Percentiles rank a stretch among this genome's conserved stretches.
Evolutionary conservation across 148 eudicot species (phyloP).

Genomic region (Pouteria glomerata): DNA sequence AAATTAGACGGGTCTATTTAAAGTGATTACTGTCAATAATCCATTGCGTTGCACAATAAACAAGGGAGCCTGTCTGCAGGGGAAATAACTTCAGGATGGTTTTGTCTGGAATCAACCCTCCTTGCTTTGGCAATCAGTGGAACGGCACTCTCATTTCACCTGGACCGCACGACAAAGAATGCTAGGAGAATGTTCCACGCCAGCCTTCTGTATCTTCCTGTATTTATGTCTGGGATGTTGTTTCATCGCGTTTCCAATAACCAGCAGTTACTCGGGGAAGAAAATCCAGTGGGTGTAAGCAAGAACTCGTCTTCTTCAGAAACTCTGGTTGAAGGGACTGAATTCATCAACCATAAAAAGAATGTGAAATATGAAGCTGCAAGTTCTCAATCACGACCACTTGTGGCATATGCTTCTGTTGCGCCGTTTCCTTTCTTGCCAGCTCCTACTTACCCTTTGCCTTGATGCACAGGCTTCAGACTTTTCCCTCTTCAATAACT

Average conservation of each 20-base stretch:
- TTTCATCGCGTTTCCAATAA: conserved; percentile 63
- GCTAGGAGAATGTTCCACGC: conserved; percentile 94
- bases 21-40: not conserved
- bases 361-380: conserved; percentile 13
- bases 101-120: conserved; percentile 77
- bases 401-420: conserved; percentile 87
- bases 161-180: conserved; percentile 58
- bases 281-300: conserved; percentile 12
- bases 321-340: conserved; percentile 12
- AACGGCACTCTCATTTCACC: conserved; percentile 65
- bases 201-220: conserved; percentile 93
- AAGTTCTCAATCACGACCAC: conserved; percentile 41
- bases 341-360: conserved; percentile 8
- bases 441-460: conserved; percentile 50
- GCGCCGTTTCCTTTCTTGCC: conserved; percentile 99
- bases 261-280: conserved; percentile 30
- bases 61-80: conserved; percentile 33
- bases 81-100: conserved; percentile 97
- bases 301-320: conserved; percentile 21
- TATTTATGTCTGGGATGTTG: conserved; percentile 90
- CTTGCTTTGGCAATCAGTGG: conserved; percentile 72
- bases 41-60: not conserved
- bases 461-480: not conserved
- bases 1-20: too few species aligned
- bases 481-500: not conserved